These are phyloP conservation scores for Flaveria trinervia DNA, from an alignment of 129 eudicot species.

Conservation along the genomic window DNA sequence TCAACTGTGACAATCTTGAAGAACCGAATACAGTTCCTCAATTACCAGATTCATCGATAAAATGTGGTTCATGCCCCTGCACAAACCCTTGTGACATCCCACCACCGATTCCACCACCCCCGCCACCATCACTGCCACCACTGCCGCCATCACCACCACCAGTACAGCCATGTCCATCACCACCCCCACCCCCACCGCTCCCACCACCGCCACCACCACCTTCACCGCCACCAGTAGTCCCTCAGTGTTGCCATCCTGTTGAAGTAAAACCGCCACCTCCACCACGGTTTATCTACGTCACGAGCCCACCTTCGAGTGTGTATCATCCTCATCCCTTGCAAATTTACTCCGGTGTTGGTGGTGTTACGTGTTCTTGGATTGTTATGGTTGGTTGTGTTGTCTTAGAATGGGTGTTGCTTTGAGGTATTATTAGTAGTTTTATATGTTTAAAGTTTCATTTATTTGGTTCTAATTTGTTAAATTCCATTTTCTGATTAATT, in stretches of 20 bases:
- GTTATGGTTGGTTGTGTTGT: constrained; percentile 23
- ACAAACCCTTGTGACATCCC: constrained; percentile 50
- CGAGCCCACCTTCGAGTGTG: constrained; percentile 40
- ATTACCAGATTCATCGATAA: constrained; percentile 45
- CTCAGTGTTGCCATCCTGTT: constrained; percentile 39
- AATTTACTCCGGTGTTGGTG: constrained; percentile 33
- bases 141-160: constrained; percentile 14
- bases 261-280: constrained; percentile 53
- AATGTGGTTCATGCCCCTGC: constrained; percentile 73
- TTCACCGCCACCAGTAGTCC: constrained; percentile 35
- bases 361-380: constrained; percentile 28
- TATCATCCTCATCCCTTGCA: constrained; percentile 52
- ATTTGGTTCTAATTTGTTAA: constrained; percentile 2
- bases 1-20: constrained; percentile 32
- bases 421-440: constrained; percentile 18
- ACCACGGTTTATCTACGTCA: constrained; percentile 50
- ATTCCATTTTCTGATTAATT: constrained; percentile 10
- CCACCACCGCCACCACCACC: constrained; percentile 39
- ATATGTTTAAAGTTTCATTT: constrained; percentile 16
- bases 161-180: not conserved
- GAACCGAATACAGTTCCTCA: constrained; percentile 24
- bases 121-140: constrained; percentile 41
- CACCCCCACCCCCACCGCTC: constrained; percentile 17
- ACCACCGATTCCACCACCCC: constrained; percentile 40
- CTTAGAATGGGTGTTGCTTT: constrained; percentile 30